A percentile compares a stretch with the other conserved stretches of the same genome.
phyloP scores from a whole-genome alignment of 1,139 yeast genomes.

The Hyphopichia fennica region DNA sequence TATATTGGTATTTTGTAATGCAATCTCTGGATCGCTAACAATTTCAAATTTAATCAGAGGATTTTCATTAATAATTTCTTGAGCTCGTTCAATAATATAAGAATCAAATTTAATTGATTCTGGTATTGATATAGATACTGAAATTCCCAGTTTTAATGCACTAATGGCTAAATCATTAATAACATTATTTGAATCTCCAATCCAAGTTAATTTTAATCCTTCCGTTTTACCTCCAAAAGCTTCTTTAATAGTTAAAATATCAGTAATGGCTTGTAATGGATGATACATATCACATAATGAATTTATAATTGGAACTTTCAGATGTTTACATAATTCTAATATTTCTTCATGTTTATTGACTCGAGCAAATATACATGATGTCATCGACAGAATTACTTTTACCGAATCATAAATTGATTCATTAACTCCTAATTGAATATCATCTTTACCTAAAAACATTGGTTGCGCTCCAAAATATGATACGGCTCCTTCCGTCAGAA shows the following conservation, averaged over 20 bases:
- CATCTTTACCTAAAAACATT: conserved; percentile 87
- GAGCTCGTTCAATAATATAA: conserved; percentile 51
- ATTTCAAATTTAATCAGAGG: conserved; percentile 52
- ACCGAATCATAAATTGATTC: conserved; percentile 81
- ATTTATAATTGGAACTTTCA: conserved; percentile 80
- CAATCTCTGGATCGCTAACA: conserved; percentile 63
- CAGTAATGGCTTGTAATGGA: conserved; percentile 88
- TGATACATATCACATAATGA: conserved; percentile 83
- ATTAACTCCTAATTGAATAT: conserved; percentile 85
- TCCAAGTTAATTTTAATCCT: conserved; percentile 79
- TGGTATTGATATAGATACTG: conserved; percentile 78
- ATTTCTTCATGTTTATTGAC: conserved; percentile 78
- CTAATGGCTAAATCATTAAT: conserved; percentile 84
- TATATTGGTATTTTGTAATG: conserved; percentile 66
- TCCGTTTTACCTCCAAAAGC: conserved; percentile 47
- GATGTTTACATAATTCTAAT: conserved; percentile 61
- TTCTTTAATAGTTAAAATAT: conserved; percentile 74
- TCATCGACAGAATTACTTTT: conserved; percentile 84
- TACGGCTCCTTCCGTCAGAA: conserved; percentile 85
- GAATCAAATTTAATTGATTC: conserved; percentile 59
- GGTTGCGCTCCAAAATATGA: conserved; percentile 86
- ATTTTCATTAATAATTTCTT: conserved; percentile 35
- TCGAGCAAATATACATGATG: conserved; percentile 83
- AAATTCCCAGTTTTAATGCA: conserved; percentile 71
- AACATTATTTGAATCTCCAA: conserved; percentile 92